Percentiles rank a stretch among this genome's conserved stretches.
Conservation (phyloP, 352 stramenopile species). For the Phytopythium chamaehyphon region DNA sequence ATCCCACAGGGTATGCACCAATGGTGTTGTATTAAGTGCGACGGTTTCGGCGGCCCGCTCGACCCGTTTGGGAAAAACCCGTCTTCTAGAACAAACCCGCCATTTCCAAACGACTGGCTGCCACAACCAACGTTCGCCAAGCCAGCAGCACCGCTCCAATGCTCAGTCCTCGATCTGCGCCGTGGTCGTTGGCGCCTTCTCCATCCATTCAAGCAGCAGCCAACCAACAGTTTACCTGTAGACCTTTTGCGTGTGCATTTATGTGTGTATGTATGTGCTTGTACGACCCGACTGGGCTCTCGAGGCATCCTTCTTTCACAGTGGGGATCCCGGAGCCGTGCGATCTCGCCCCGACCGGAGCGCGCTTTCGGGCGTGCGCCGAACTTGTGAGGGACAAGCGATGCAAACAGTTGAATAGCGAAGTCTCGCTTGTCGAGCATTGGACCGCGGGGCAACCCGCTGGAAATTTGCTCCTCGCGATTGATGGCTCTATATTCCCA, state of each 20-base stretch:
- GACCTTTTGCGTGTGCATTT: conserved; percentile 2
- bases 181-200: too few relatives aligned
- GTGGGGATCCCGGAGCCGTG: conserved; percentile 80
- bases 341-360: conserved; percentile 67
- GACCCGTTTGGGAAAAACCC: too few relatives aligned
- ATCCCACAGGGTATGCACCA: background rate
- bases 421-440: conserved; percentile 88
- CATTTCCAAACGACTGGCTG: conserved; percentile 5
- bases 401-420: conserved; percentile 88
- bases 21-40: too few relatives aligned
- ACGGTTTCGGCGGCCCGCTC: too few relatives aligned
- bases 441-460: conserved; percentile 53
- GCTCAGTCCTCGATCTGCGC: conserved; percentile 4
- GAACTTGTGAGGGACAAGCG: conserved; percentile 82
- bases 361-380: conserved; percentile 8
- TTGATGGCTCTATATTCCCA: conserved; percentile 92
- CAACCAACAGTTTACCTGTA: too few relatives aligned
- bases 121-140: background rate
- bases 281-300: conserved; percentile 66
- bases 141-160: background rate
- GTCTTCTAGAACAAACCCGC: background rate
- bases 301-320: conserved; percentile 82
- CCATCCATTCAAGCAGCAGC: background rate
- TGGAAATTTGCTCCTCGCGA: conserved; percentile 82
- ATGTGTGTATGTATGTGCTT: conserved; percentile 1